Evolutionary conservation across 192 early-diverging fungal genomes (phyloP), one percentile per base, ranked within the genome.

Genomic region (Chytriomyces sp.): DNA sequence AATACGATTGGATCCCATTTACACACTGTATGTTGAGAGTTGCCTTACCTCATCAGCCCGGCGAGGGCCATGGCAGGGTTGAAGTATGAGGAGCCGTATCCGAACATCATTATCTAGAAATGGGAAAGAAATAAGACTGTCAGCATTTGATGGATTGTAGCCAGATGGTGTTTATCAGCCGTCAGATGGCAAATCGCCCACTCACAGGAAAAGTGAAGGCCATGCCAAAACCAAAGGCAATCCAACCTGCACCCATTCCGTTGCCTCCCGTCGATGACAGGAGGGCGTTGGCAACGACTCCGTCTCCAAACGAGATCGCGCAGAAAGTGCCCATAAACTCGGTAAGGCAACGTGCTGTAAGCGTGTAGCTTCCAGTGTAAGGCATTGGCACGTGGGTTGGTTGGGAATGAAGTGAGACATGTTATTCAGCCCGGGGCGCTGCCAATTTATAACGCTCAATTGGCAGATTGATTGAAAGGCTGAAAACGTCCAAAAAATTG

Each of bases 101-200:
- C 59, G 53, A 78, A 78, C n/a, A 78, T 73, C 14, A n/a, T 30
- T 41, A 76, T 76, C n/a, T n/a, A n/a, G n/a, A n/a, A n/a, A n/a
- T n/a, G n/a, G n/a, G n/a, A n/a, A n/a, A n/a, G n/a, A n/a, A n/a
- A n/a, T n/a, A n/a, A n/a, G n/a, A n/a, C n/a, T n/a, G n/a, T n/a
- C n/a, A n/a, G n/a, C n/a, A n/a, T n/a, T n/a, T n/a, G n/a, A n/a
- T n/a, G n/a, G n/a, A n/a, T n/a, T n/a, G n/a, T n/a, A n/a, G n/a
- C n/a, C n/a, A n/a, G n/a, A n/a, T n/a, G n/a, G n/a, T n/a, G n/a
- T n/a, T n/a, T n/a, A n/a, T n/a, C n/a, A n/a, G n/a, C n/a, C n/a
- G n/a, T n/a, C n/a, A n/a, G n/a, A n/a, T n/a, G n/a, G n/a, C n/a
- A n/a, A n/a, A n/a, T n/a, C n/a, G n/a, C n/a, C n/a, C n/a, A n/a